Evolutionary conservation across 768 basidiomycete genomes (phyloP).

Genomic region (Mycena haematopus): DNA sequence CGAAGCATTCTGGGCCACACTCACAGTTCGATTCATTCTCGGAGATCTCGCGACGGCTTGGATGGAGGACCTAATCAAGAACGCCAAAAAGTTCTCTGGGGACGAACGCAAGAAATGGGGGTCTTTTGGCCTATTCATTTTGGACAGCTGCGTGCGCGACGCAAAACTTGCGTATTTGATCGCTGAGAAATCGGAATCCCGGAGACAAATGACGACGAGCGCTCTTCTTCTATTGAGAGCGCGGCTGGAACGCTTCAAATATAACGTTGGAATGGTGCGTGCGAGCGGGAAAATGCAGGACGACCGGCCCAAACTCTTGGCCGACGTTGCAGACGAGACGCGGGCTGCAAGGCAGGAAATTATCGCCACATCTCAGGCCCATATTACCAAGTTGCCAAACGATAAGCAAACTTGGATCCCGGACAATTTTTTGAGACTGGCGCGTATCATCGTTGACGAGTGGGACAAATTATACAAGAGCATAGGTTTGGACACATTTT

Average conservation of each 20-base stretch:
- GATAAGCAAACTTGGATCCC: constrained; percentile 50
- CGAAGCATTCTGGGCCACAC: constrained; percentile 62
- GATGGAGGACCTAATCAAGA: constrained; percentile 41
- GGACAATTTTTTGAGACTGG: constrained; percentile 47
- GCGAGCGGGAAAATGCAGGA: constrained; percentile 35
- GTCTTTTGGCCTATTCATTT: constrained; percentile 51
- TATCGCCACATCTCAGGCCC: constrained; percentile 25
- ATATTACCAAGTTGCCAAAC: constrained; percentile 29
- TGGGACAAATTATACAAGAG: constrained; percentile 51
- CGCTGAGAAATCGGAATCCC: constrained; percentile 55
- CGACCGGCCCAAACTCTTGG: constrained; percentile 34
- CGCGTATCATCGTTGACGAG: constrained; percentile 48
- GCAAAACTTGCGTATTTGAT: constrained; percentile 51
- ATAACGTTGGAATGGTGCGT: constrained; percentile 47
- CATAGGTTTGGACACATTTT: constrained; percentile 52
- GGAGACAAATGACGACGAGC: constrained; percentile 58
- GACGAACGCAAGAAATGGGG: constrained; percentile 53
- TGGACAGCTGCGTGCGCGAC: constrained; percentile 54
- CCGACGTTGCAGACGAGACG: constrained; percentile 12
- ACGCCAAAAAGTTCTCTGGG: constrained; percentile 29
- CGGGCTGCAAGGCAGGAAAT: constrained; percentile 18
- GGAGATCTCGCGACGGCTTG: constrained; percentile 50
- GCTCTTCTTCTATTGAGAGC: constrained; percentile 51
- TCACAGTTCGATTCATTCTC: constrained; percentile 60
- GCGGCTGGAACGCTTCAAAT: constrained; percentile 56